phyloP scores from a whole-genome alignment of 2,329 filamentous ascomycete species.

The Paraphoma chrysanthemicola region DNA sequence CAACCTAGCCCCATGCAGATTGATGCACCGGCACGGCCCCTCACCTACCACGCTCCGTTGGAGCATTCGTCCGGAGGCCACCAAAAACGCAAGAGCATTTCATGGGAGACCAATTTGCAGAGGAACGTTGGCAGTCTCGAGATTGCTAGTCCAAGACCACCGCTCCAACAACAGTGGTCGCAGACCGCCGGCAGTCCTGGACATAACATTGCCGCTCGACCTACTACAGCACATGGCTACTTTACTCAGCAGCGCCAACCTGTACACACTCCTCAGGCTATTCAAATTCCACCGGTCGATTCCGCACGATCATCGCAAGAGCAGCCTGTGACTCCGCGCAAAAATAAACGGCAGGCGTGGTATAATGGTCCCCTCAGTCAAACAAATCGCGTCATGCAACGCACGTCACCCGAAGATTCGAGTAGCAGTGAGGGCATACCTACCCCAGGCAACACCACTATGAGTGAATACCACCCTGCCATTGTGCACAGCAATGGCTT shows the following conservation, averaged over 20 bases:
- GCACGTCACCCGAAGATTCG: conserved; percentile 63
- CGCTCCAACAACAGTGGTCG: conserved; percentile 40
- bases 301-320: conserved; percentile 47
- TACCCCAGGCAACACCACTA: conserved; percentile 58
- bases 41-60: conserved; percentile 44
- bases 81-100: conserved; percentile 47
- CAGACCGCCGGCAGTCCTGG: conserved; percentile 36
- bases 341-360: conserved; percentile 74
- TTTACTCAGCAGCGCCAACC: conserved; percentile 38
- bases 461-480: conserved; percentile 59
- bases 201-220: conserved; percentile 28
- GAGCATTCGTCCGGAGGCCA: conserved; percentile 34
- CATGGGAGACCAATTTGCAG: conserved; percentile 72
- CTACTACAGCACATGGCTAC: conserved; percentile 49
- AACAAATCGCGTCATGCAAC: conserved; percentile 45
- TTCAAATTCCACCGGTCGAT: conserved; percentile 41
- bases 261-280: conserved; percentile 26
- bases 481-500: conserved; percentile 60
- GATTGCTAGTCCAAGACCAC: conserved; percentile 58
- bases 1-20: conserved; percentile 79
- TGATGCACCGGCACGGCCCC: conserved; percentile 61
- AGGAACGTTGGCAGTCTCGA: conserved; percentile 72
- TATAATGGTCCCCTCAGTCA: conserved; percentile 64
- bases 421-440: conserved; percentile 63
- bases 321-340: conserved; percentile 60